Conservation (phyloP, 2,329 filamentous ascomycete species). For the Achaetomium macrosporum region DNA sequence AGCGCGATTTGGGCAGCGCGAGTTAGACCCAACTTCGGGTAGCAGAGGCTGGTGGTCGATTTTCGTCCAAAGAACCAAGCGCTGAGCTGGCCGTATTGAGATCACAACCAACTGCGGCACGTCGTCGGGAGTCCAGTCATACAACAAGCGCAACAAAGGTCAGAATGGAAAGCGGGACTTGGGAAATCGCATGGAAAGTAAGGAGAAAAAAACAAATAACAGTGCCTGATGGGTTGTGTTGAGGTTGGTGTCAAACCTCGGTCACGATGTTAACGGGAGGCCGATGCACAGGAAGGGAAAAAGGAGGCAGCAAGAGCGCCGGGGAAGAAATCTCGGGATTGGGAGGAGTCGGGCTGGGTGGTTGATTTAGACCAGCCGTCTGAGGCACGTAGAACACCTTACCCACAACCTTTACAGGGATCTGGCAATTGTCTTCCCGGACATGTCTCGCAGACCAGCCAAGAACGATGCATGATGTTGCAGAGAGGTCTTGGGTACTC, state of each 20-base stretch:
- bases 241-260: conserved; percentile 10
- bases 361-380: conserved; percentile 15
- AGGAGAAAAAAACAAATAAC: conserved; percentile 14
- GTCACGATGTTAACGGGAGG: conserved; percentile 7
- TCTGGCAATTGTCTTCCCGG: conserved; percentile 19
- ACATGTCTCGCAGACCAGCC: conserved; percentile 22
- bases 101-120: too few relatives aligned
- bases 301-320: conserved; percentile 17
- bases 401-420: conserved; percentile 19
- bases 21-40: too few relatives aligned
- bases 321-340: conserved; percentile 24
- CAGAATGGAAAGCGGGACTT: too few relatives aligned
- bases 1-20: too few relatives aligned
- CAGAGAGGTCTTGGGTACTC: neutral
- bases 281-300: conserved; percentile 10
- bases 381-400: conserved; percentile 18
- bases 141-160: too few relatives aligned
- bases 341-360: conserved; percentile 21
- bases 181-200: neutral
- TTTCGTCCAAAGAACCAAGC: too few relatives aligned
- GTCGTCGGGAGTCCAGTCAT: too few relatives aligned
- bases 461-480: conserved; percentile 10
- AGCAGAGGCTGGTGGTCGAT: too few relatives aligned
- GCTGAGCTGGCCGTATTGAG: too few relatives aligned
- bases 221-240: neutral